These are phyloP conservation scores for Thielaviopsis ethacetica DNA, from an alignment of 2,329 filamentous ascomycete species.

Conservation along the genomic window DNA sequence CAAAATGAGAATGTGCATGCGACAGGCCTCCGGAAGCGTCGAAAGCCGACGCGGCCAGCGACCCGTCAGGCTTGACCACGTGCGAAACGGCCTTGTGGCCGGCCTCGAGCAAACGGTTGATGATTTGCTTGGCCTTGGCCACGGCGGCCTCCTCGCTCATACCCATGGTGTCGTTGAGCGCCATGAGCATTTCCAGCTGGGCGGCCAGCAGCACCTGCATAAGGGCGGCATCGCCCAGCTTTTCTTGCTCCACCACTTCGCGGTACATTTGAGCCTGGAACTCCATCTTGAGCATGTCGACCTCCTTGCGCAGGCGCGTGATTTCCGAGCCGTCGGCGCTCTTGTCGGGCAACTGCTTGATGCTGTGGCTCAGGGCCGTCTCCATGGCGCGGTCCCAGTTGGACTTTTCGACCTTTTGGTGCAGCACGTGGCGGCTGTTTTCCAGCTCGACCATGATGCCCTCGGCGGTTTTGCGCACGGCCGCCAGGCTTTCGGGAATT, in stretches of 20 bases:
- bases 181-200: constrained; percentile 80
- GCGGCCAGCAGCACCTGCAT: constrained; percentile 74
- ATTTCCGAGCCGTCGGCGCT: constrained; percentile 29
- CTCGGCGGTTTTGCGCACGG: constrained; percentile 74
- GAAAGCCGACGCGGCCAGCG: constrained; percentile 8
- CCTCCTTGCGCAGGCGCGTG: constrained; percentile 59
- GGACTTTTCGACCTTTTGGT: constrained; percentile 62
- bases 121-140: constrained; percentile 57
- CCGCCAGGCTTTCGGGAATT: constrained; percentile 50
- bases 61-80: constrained; percentile 67
- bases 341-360: constrained; percentile 60
- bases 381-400: constrained; percentile 83
- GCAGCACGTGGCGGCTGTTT: constrained; percentile 75
- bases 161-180: constrained; percentile 62
- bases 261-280: constrained; percentile 66
- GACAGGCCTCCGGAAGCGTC: constrained; percentile 11
- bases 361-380: constrained; percentile 70
- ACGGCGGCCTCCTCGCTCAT: constrained; percentile 78
- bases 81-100: constrained; percentile 63
- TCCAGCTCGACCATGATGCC: constrained; percentile 84
- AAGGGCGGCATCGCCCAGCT: constrained; percentile 56
- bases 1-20: constrained; percentile 12
- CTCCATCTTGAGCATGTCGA: constrained; percentile 68
- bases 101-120: constrained; percentile 60
- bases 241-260: constrained; percentile 72